Conservation (phyloP, 257 asterid species). For the Gentiana straminea region DNA sequence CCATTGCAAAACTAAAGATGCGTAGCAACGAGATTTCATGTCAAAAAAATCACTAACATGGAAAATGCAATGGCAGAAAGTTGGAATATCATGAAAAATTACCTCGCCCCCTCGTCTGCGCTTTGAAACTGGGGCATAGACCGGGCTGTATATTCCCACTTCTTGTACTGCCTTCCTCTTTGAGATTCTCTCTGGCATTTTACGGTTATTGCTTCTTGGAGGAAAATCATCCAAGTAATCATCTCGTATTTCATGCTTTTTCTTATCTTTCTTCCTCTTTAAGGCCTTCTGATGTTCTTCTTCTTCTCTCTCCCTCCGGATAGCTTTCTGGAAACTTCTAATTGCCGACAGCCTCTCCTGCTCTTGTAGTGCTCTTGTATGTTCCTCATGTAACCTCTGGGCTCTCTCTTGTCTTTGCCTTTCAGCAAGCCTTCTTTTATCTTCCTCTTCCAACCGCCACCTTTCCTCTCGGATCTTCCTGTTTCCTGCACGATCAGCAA, state of each 20-base stretch:
- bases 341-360: constrained; percentile 56
- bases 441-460: constrained; percentile 49
- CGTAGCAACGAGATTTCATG: too few species aligned
- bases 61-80: too few species aligned
- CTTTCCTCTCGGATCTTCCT: constrained; percentile 53
- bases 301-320: constrained; percentile 89
- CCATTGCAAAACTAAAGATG: too few species aligned
- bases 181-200: constrained; percentile 47
- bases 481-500: constrained; percentile 43
- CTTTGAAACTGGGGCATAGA: constrained; percentile 54
- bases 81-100: constrained; percentile 10
- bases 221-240: constrained; percentile 63
- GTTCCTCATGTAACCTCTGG: constrained; percentile 37
- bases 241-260: constrained; percentile 47
- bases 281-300: constrained; percentile 63
- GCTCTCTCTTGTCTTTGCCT: constrained; percentile 50
- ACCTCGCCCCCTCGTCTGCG: constrained; percentile 98
- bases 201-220: constrained; percentile 62
- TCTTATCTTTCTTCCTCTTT: constrained; percentile 74
- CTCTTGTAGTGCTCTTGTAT: constrained; percentile 45
- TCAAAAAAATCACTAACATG: too few species aligned
- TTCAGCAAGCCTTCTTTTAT: constrained; percentile 44
- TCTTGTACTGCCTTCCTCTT: constrained; percentile 53
- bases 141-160: constrained; percentile 34
- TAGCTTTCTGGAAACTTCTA: constrained; percentile 52